Conservation (phyloP, 1,284 basidiomycete genomes). For the Boletellus dicymbophilus region DNA sequence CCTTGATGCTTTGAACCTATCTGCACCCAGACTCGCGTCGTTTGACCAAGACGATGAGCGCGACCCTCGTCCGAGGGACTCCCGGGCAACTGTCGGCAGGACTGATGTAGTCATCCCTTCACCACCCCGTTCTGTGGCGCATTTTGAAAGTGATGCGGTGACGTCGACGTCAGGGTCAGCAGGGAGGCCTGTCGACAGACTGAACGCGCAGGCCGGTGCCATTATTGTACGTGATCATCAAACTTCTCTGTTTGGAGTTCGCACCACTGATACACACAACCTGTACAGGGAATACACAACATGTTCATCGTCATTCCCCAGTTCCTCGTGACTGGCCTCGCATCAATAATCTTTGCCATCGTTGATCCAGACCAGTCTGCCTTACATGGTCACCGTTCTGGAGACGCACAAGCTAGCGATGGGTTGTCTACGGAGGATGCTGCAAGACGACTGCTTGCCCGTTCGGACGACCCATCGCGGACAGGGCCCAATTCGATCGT, state of each 20-base stretch:
- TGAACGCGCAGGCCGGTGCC: constrained; percentile 85
- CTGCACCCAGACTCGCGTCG: constrained; percentile 2
- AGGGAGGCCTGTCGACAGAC: constrained; percentile 28
- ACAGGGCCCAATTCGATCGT: constrained; percentile 65
- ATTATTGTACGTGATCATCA: constrained; percentile 63
- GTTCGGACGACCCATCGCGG: constrained; percentile 7
- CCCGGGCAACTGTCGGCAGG: constrained; percentile 23
- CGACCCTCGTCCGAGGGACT: constrained; percentile 9
- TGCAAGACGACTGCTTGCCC: constrained; percentile 4
- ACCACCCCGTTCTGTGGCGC: not conserved
- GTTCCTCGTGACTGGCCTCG: constrained; percentile 68
- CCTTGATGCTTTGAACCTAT: not conserved
- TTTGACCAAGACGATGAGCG: constrained; percentile 7
- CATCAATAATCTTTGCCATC: constrained; percentile 66
- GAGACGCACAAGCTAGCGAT: constrained; percentile 30
- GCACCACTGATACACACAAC: not conserved
- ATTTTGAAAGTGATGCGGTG: constrained; percentile 4
- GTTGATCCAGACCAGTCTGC: constrained; percentile 56
- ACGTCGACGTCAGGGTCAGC: constrained; percentile 11
- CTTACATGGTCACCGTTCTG: constrained; percentile 40
- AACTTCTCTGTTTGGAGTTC: not conserved
- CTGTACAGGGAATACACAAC: constrained; percentile 82
- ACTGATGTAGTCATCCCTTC: constrained; percentile 11
- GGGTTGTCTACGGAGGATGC: constrained; percentile 24
- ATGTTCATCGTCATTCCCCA: constrained; percentile 83